Conservation (phyloP, 176 grass and related monocot genomes). For the Oryza punctata region DNA sequence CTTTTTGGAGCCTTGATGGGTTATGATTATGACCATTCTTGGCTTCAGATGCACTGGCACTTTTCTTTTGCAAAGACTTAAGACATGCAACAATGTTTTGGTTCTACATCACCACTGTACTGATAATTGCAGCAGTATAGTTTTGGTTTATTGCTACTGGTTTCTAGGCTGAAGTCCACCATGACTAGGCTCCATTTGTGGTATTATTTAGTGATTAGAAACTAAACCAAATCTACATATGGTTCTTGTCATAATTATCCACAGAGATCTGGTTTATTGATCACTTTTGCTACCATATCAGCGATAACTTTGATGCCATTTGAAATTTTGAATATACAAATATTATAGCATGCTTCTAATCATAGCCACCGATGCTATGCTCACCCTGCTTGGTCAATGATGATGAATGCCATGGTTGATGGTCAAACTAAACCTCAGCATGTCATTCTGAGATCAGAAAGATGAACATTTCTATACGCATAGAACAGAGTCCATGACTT, state of each 20-base stretch:
- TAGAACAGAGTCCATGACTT: background rate
- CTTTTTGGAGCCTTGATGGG: background rate
- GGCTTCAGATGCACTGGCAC: background rate
- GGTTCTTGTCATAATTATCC: constrained; percentile 10
- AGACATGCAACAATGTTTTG: background rate
- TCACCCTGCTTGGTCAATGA: constrained; percentile 37
- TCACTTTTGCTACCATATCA: constrained; percentile 11
- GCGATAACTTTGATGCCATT: background rate
- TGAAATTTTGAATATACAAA: constrained; percentile 19
- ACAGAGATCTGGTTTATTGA: constrained; percentile 2
- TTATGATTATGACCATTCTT: constrained; percentile 1
- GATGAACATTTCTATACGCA: constrained; percentile 3
- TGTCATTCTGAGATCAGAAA: constrained; percentile 39
- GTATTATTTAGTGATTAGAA: constrained; percentile 1
- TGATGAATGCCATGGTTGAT: constrained; percentile 26
- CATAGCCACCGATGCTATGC: background rate
- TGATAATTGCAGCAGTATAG: background rate
- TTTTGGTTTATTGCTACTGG: background rate
- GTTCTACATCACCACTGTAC: background rate
- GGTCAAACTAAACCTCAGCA: constrained; percentile 28
- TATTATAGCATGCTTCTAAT: background rate
- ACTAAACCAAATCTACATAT: background rate
- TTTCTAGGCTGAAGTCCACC: constrained; percentile 14
- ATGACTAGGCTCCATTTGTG: constrained; percentile 3
- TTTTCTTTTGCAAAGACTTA: background rate